These are phyloP conservation scores for Gloeopeniophorella convolvens DNA, from an alignment of 768 basidiomycete species.

Conservation along the genomic window DNA sequence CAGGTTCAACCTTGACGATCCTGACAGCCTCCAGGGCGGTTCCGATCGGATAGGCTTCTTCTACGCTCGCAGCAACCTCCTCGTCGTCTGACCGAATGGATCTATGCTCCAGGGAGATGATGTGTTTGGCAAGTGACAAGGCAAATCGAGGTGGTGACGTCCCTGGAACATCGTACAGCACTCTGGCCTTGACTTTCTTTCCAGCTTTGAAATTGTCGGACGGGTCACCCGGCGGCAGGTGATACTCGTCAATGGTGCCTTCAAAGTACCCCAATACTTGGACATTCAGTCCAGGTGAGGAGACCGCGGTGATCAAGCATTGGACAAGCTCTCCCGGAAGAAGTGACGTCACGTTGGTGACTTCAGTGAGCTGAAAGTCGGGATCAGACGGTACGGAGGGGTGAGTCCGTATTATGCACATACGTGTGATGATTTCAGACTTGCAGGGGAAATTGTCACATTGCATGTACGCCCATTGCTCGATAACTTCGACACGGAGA, in stretches of 20 bases:
- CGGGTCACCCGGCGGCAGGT: constrained; percentile 46
- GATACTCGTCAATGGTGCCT: constrained; percentile 80
- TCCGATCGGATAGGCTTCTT: constrained; percentile 67
- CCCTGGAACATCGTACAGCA: constrained; percentile 71
- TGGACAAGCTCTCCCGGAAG: constrained; percentile 84
- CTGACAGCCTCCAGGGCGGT: constrained; percentile 64
- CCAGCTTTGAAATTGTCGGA: constrained; percentile 51
- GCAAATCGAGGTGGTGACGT: constrained; percentile 76
- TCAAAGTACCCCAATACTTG: constrained; percentile 91
- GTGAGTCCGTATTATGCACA: constrained; percentile 21
- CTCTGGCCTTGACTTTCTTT: constrained; percentile 74
- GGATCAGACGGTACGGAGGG: not conserved
- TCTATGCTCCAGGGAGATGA: constrained; percentile 49
- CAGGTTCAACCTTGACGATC: constrained; percentile 67
- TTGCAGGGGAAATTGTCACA: constrained; percentile 47
- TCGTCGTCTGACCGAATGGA: constrained; percentile 23
- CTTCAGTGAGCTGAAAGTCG: constrained; percentile 56
- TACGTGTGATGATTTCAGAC: constrained; percentile 51
- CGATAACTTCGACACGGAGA: constrained; percentile 59
- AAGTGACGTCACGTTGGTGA: constrained; percentile 70
- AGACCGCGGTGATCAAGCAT: constrained; percentile 70
- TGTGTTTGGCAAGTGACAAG: constrained; percentile 68
- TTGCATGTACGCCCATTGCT: constrained; percentile 76
- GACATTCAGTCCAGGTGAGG: constrained; percentile 71
- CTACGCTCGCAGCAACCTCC: constrained; percentile 29